Evolutionary conservation across 371 early-diverging fungal genomes (phyloP), one percentile per base, ranked within the genome.

Genomic region (Lichtheimia ornata): DNA sequence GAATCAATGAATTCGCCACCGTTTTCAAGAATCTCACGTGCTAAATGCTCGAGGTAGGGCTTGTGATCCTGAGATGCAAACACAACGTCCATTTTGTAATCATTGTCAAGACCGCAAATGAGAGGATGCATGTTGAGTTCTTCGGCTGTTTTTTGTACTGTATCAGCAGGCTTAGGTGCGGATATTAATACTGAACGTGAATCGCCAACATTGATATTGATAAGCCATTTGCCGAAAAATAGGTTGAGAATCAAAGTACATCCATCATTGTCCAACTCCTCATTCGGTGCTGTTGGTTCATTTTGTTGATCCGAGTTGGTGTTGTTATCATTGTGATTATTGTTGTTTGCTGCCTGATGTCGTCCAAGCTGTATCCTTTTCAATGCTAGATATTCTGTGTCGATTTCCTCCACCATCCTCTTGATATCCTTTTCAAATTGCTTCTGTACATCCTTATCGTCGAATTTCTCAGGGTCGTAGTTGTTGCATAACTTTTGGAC

Each of bases 131-230:
- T 45, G 18, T 49, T 24, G 12, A 27, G 44, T 15, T 56, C 54
- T 20, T 50, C 49, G 5, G 59, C 53, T 24, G 53, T 35, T 30
- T 45, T 25, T 12, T 51, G 44, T 66, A 60, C 18, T 56, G 45
- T 6, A 1, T 71, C 63, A 0, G 62, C 47, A 18, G 72, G 68
- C 20, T 78, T 82, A 14, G 82, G 79, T 13, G 76, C 77, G 14
- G 82, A 76, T 44, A 79, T 76, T 35, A 84, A 61, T 22, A 92
- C 82, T 1, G 90, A 84, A n/a, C 94, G 84, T 20, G 91, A 89
- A 68, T 94, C 93, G 18, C 94, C 94, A 4, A 94, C 89, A 61
- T 94, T 94, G 58, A 86, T 68, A 70, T 89, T 90, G 50, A 91
- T 82, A 14, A 92, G 62, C 88, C 88, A 91, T n/a, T 84, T 85